phyloP scores from a whole-genome alignment of 2,329 filamentous ascomycete species.

The Pseudocercospora pini-densiflorae region DNA sequence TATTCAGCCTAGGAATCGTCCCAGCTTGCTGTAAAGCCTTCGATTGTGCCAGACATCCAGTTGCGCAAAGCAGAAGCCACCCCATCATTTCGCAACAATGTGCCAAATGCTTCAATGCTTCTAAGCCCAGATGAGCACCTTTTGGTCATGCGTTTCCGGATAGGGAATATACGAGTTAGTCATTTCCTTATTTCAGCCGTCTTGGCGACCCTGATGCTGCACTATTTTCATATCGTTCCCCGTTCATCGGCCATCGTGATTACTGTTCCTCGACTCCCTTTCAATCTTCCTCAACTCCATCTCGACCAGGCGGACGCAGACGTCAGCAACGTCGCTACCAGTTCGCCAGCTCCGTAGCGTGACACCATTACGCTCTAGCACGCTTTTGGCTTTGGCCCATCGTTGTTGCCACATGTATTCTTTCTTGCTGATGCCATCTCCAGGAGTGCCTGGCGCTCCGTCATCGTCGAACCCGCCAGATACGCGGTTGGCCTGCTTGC shows the following conservation, averaged over 20 bases:
- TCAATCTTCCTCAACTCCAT: conserved; percentile 53
- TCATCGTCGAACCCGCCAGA: conserved; percentile 36
- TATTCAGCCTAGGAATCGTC: background rate
- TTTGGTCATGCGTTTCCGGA: background rate
- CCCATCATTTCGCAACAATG: background rate
- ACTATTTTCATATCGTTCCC: background rate
- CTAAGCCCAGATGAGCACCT: background rate
- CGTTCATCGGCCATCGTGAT: conserved; percentile 5
- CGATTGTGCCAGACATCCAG: background rate
- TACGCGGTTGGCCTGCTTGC: conserved; percentile 39
- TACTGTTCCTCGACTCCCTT: conserved; percentile 26
- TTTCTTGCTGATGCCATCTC: conserved; percentile 63
- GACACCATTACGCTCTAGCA: conserved; percentile 69
- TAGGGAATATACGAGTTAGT: background rate
- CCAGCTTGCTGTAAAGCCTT: background rate
- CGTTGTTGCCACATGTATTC: conserved; percentile 73
- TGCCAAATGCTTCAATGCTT: background rate
- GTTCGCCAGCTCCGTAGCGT: conserved; percentile 73
- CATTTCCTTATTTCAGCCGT: background rate
- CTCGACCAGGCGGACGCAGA: conserved; percentile 68
- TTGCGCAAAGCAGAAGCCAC: background rate
- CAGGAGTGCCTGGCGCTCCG: conserved; percentile 37
- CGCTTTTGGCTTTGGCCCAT: conserved; percentile 66
- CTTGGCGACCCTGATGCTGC: background rate
- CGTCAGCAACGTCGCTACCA: conserved; percentile 70